Base-by-base conservation (phyloP, 164 flowering plant species). In the Liquidambar formosana region DNA sequence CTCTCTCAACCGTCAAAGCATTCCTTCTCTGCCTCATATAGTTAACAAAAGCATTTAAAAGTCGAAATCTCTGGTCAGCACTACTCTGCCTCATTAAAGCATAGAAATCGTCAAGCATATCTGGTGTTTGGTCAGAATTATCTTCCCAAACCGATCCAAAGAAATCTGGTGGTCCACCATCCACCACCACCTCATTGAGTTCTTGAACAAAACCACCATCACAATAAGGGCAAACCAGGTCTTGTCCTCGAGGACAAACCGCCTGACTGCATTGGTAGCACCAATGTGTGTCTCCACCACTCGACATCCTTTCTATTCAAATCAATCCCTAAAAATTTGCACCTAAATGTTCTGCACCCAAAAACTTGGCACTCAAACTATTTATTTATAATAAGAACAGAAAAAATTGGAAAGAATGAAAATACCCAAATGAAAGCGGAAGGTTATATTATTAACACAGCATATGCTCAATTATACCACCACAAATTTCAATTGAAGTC, bases 171-270 rank as follows among this genome's bases (percentile, higher is more conserved):
- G 61, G 66, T 19, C 61, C 62, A 5, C 66, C 16, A 13, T 51
- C 76, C 33, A 52, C 62, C 33, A 52, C 62, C 63, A 68, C 26
- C 25, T 74, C 80, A 49, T 57, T 18, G 8, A 83, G 78, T 56
- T 84, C 87, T 66, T 79, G 75, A 3, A 84, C 70, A 61, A 84
- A 84, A 18, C 87, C 87, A 3, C 82, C 80, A 69, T 71, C 48
- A 53, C 87, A 84, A 45, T 66, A 54, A 21, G 82, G 82, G 68
- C 87, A 84, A 21, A 69, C 28, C 3, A 28, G 12, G 12, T 73
- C 74, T n/a, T 66, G 65, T 26, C 66, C 70, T 23, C 25, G 75
- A 46, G 67, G 81, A 43, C 67, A 57, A 57, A 83, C 61, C 26
- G 78, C 51, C 57, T 51, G 70, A 43, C 69, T 53, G 74, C 87